Evolutionary conservation across 2,329 filamentous ascomycete species (phyloP).

Genomic region (Orbilia javanica): DNA sequence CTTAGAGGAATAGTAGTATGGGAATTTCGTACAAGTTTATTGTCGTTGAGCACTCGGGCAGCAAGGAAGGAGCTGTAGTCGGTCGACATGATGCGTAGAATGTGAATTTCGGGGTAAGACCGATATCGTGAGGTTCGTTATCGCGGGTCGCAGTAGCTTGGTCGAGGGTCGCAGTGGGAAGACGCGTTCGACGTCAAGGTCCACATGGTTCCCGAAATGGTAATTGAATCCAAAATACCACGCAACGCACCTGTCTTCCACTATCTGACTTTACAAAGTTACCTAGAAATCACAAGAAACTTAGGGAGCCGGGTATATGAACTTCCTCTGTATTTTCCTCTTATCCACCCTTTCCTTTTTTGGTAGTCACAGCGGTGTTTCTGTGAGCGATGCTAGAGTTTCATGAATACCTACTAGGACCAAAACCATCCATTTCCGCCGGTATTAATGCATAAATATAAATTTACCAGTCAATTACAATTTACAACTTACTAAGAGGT

Average conservation of each 20-base stretch:
- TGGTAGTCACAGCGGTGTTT: too few species aligned
- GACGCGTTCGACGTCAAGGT: slow-evolving; percentile 35
- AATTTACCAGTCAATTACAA: too few species aligned
- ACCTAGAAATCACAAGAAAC: too few species aligned
- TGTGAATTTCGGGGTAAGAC: not conserved
- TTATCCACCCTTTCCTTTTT: too few species aligned
- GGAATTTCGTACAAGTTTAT: slow-evolving; percentile 36
- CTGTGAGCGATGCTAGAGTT: too few species aligned
- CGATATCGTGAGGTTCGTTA: not conserved
- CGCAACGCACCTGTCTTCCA: slow-evolving; percentile 11
- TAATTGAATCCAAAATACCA: slow-evolving; percentile 4
- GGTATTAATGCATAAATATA: too few species aligned
- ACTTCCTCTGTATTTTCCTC: too few species aligned
- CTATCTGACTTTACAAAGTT: not conserved
- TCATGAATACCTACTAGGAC: too few species aligned
- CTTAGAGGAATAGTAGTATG: not conserved
- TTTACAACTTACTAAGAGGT: too few species aligned
- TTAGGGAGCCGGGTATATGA: too few species aligned
- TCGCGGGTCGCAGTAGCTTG: slow-evolving; percentile 20
- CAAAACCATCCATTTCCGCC: too few species aligned
- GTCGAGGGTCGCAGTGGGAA: slow-evolving; percentile 30
- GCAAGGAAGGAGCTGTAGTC: slow-evolving; percentile 56
- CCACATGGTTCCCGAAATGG: slow-evolving; percentile 37
- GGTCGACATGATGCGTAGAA: slow-evolving; percentile 31
- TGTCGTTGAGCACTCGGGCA: slow-evolving; percentile 54